Percentiles rank a stretch among this genome's conserved stretches.
Evolutionary conservation across 2,329 filamentous ascomycete species (phyloP).

Genomic region (Truncatella angustata): DNA sequence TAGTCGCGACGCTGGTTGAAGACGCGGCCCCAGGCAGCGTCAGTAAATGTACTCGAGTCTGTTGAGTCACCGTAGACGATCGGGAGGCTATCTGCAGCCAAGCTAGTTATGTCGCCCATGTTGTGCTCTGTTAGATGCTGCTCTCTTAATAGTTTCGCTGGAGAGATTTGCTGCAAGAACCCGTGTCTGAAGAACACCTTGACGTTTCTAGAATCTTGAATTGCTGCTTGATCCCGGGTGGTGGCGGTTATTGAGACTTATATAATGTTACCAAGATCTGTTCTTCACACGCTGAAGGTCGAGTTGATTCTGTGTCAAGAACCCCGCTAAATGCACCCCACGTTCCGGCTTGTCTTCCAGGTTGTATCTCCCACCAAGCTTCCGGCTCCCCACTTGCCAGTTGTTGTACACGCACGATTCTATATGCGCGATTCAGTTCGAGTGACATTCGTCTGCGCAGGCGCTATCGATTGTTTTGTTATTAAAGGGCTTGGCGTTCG

Average conservation of each 20-base stretch:
- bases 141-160: too few relatives aligned
- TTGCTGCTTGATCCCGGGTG: neutral
- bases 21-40: conserved; percentile 34
- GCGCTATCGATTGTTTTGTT: too few relatives aligned
- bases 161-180: too few relatives aligned
- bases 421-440: too few relatives aligned
- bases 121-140: neutral
- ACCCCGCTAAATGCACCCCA: neutral
- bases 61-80: conserved; percentile 23
- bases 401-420: too few relatives aligned
- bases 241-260: neutral
- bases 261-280: neutral
- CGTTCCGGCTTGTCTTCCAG: neutral
- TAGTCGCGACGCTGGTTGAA: conserved; percentile 40
- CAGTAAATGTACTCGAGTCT: conserved; percentile 20
- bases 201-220: neutral
- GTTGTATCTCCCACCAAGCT: neutral
- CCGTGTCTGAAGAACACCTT: too few relatives aligned
- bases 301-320: too few relatives aligned
- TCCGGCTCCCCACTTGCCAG: neutral
- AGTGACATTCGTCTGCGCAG: too few relatives aligned
- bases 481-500: too few relatives aligned
- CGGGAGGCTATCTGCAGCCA: conserved; percentile 7
- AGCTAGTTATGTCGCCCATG: neutral
- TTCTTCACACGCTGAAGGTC: too few relatives aligned